Base-by-base conservation (phyloP, 164 flowering plant species). In the Berberis thunbergii region DNA sequence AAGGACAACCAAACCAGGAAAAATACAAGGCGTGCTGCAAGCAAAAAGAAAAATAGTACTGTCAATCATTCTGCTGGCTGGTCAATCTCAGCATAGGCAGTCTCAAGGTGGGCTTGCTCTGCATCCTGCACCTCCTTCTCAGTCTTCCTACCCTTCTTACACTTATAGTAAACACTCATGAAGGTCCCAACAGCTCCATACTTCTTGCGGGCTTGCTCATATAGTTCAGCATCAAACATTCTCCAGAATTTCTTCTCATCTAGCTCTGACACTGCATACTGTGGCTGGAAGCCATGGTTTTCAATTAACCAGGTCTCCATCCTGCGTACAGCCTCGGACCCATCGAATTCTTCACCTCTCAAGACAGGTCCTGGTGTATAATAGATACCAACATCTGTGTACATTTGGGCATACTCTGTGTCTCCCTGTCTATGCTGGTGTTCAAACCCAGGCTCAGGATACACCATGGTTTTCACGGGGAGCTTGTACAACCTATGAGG, bases 101-200 rank as follows among this genome's bases (percentile, higher is more conserved):
- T 70, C 73, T 94, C 99, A 38, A 83, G 79, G 57, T 72, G 75
- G 45, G 96, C 97, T 71, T 82, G 89, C 72, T 95, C 99, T 0
- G 97, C 97, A 61, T 91, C 99, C 70, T 81, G 86, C 72, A 95
- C 99, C 72, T 95, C 97, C 79, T 91, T 95, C 84, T 95, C 97
- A 0, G 91, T 88, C 84, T 95, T 95, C 79, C 88, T 78, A 2
- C 99, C 99, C 65, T 95, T 95, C 91, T 95, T 95, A 2, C 72
- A 87, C 80, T 91, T 95, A 82, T 91, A 95, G 76, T 95, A 95
- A 53, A 91, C 87, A 55, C 94, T 95, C 97, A 91, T 91, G 84
- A 95, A 95, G 13, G 91, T 91, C 1, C 99, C 99, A 1, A 95
- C 83, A 39, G 99, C 99, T 68, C 84, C 81, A 66, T 91, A 91